Conservation (phyloP, 2,329 filamentous ascomycete genomes). For the Colletotrichum falcatum region DNA sequence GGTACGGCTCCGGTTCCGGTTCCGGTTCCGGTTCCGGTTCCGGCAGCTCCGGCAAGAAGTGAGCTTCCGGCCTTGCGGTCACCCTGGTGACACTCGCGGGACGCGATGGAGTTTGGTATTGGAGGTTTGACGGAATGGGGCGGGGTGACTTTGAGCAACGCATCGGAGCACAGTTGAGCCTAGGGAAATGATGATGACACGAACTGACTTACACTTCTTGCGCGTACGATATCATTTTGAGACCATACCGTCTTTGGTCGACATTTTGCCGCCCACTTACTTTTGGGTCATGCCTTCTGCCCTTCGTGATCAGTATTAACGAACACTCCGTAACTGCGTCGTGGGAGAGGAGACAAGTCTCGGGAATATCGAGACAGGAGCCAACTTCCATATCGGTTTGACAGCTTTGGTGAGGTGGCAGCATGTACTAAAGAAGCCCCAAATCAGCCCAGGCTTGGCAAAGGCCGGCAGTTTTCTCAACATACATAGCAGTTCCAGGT, state of each 20-base stretch:
- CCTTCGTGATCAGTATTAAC: no score
- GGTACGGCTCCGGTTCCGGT: slow-evolving; percentile 41
- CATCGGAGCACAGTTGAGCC: neutral
- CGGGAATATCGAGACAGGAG: neutral
- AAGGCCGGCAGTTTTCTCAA: no score
- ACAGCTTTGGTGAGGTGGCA: no score
- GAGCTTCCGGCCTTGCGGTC: neutral
- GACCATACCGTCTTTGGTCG: neutral
- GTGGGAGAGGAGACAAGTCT: neutral
- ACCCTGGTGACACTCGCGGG: neutral
- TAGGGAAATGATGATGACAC: neutral
- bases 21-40: slow-evolving; percentile 29
- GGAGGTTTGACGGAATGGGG: neutral
- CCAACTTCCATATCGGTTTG: neutral
- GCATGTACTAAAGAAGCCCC: neutral
- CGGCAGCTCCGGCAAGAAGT: slow-evolving; percentile 35
- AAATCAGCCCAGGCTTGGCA: neutral
- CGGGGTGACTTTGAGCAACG: neutral
- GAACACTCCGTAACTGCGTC: neutral
- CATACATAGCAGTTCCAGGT: neutral
- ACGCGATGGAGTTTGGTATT: neutral
- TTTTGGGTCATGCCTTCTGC: neutral
- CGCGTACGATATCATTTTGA: neutral
- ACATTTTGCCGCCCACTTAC: no score
- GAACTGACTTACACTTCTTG: neutral